Conservation (phyloP, 495 filamentous ascomycete species). For the Entonaema liquescens region DNA sequence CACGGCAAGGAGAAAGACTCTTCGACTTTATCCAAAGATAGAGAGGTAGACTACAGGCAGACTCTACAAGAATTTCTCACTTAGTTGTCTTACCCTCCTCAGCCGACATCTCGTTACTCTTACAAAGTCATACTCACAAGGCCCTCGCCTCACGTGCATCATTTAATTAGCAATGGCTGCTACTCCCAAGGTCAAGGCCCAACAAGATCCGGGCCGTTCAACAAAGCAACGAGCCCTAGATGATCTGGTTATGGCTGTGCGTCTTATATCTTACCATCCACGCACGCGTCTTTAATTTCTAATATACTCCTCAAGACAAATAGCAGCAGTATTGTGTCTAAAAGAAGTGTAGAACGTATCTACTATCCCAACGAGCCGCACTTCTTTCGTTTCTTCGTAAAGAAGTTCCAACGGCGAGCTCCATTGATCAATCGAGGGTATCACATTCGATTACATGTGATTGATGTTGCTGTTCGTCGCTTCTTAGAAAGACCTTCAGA, state of each 20-base stretch:
- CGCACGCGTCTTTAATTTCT: conserved; percentile 8
- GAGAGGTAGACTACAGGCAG: not conserved
- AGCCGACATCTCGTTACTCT: not conserved
- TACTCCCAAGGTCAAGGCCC: conserved; percentile 44
- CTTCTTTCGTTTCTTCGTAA: conserved; percentile 87
- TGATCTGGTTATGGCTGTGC: conserved; percentile 75
- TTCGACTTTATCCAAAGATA: not conserved
- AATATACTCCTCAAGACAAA: conserved; percentile 70
- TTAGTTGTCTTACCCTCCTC: not conserved
- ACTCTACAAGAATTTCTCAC: not conserved
- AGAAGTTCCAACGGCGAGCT: conserved; percentile 78
- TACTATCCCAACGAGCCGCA: conserved; percentile 78
- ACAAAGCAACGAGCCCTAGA: conserved; percentile 57
- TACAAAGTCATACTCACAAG: not conserved
- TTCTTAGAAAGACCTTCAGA: conserved; percentile 70
- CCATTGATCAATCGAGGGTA: conserved; percentile 91
- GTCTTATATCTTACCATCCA: conserved; percentile 38
- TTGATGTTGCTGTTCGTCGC: conserved; percentile 73
- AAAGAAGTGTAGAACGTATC: conserved; percentile 84
- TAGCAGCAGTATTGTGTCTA: conserved; percentile 88
- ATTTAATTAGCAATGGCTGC: conserved; percentile 23
- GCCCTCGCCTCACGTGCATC: not conserved
- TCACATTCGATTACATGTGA: conserved; percentile 82
- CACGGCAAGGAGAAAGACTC: not conserved
- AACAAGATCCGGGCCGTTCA: conserved; percentile 38